Percentiles rank a stretch among this genome's conserved stretches.
Conservation (phyloP, 2,329 filamentous ascomycete species). For the Xylaria arbuscula region DNA sequence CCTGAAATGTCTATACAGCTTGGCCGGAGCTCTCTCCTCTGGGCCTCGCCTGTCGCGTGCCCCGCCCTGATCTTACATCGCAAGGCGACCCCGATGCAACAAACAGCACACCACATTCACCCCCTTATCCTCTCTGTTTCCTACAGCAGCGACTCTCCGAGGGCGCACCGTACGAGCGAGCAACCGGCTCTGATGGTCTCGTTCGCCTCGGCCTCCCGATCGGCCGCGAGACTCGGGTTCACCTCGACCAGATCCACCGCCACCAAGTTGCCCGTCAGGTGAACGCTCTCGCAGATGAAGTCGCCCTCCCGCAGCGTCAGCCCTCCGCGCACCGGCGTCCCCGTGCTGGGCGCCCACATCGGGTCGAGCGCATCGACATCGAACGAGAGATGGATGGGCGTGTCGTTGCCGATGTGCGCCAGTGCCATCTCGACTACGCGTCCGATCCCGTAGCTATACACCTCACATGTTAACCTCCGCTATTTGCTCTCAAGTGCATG, state of each 20-base stretch:
- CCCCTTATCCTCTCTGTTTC: neutral
- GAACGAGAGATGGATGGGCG: conserved; percentile 96
- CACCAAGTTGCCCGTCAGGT: conserved; percentile 80
- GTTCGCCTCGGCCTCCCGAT: conserved; percentile 71
- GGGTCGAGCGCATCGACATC: conserved; percentile 97
- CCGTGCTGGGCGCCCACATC: conserved; percentile 94
- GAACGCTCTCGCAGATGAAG: conserved; percentile 91
- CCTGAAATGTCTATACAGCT: conserved; percentile 25
- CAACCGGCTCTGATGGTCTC: conserved; percentile 93
- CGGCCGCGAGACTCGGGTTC: conserved; percentile 76
- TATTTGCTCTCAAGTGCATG: neutral
- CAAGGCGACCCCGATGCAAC: neutral
- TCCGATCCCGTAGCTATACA: conserved; percentile 83
- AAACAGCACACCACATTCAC: neutral
- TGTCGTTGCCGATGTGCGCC: conserved; percentile 92
- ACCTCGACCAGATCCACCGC: conserved; percentile 87
- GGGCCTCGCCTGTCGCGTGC: neutral
- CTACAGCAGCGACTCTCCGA: conserved; percentile 90
- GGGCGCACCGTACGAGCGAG: conserved; percentile 88
- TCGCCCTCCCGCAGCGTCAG: conserved; percentile 95
- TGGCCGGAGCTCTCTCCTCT: conserved; percentile 1
- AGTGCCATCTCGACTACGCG: conserved; percentile 98
- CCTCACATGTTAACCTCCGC: conserved; percentile 18
- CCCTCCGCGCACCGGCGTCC: conserved; percentile 92
- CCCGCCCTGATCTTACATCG: too few relatives aligned